Evolutionary conservation across 345 rosid species (phyloP).

Genomic region (Trapa bicornis): DNA sequence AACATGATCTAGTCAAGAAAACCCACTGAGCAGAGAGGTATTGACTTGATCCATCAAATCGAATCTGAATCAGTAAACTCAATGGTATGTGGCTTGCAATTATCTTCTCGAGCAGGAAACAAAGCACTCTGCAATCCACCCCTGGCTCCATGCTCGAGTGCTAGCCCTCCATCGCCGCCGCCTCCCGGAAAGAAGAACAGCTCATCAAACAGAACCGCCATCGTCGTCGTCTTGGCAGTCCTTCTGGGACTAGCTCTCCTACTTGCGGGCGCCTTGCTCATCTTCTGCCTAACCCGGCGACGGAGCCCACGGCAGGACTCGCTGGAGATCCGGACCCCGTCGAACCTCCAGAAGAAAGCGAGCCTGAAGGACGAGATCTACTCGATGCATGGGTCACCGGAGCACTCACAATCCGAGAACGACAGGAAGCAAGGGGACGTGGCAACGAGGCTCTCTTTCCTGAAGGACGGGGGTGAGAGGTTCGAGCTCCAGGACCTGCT

Average conservation of each 20-base stretch:
- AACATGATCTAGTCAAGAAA: too few relatives aligned
- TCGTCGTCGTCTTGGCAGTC: conserved; percentile 10
- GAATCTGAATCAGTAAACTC: too few relatives aligned
- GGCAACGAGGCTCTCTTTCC: conserved; percentile 35
- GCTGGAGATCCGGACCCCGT: conserved; percentile 23
- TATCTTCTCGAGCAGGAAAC: conserved; percentile 37
- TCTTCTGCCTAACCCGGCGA: conserved; percentile 10
- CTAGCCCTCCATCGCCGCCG: background rate
- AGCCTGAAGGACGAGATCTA: conserved; percentile 19
- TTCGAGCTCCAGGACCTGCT: conserved; percentile 72
- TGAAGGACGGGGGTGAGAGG: conserved; percentile 53
- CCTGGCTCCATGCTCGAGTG: conserved; percentile 12
- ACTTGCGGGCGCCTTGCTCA: conserved; percentile 9
- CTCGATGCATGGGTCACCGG: conserved; percentile 12
- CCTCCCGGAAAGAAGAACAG: background rate
- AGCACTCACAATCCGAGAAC: conserved; percentile 3
- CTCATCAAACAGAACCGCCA: background rate
- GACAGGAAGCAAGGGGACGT: conserved; percentile 16
- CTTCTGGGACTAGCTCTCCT: conserved; percentile 17
- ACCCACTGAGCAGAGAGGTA: too few relatives aligned
- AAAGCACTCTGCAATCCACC: conserved; percentile 59
- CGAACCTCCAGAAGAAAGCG: conserved; percentile 32
- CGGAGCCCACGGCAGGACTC: conserved; percentile 10
- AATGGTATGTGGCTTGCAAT: background rate
- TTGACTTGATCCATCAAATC: too few relatives aligned